phyloP scores from a whole-genome alignment of 306 rosid genomes.

The Argentina anserina region DNA sequence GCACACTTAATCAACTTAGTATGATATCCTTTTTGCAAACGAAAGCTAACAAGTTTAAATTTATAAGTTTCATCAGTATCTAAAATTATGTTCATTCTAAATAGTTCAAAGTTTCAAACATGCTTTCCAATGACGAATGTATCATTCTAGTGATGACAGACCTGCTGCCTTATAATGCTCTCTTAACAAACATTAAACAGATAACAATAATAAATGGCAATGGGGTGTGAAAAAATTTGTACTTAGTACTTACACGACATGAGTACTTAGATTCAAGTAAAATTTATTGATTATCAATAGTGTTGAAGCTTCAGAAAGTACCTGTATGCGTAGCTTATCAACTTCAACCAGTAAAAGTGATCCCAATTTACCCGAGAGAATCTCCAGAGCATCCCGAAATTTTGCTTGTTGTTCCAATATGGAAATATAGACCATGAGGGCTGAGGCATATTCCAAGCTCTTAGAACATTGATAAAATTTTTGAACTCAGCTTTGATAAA shows the following conservation, averaged over 20 bases:
- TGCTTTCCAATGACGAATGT: neutral
- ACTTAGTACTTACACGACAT: neutral
- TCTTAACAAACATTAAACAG: neutral
- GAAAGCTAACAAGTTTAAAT: neutral
- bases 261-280: neutral
- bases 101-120: neutral
- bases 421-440: slow-evolving; percentile 82
- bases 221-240: neutral
- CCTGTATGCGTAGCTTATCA: slow-evolving; percentile 94
- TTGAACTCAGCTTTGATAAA: neutral
- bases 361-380: slow-evolving; percentile 89
- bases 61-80: neutral
- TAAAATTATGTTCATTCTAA: neutral
- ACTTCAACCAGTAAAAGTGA: slow-evolving; percentile 72
- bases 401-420: slow-evolving; percentile 91
- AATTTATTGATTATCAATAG: neutral
- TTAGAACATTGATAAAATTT: slow-evolving; percentile 15
- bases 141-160: neutral
- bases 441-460: slow-evolving; percentile 43
- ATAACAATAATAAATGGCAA: neutral
- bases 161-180: neutral
- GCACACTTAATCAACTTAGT: neutral
- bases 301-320: slow-evolving; percentile 39
- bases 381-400: slow-evolving; percentile 88
- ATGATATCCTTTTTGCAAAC: neutral